Evolutionary conservation across 345 rosid genomes (phyloP).

Genomic region (Cochlearia excelsa): DNA sequence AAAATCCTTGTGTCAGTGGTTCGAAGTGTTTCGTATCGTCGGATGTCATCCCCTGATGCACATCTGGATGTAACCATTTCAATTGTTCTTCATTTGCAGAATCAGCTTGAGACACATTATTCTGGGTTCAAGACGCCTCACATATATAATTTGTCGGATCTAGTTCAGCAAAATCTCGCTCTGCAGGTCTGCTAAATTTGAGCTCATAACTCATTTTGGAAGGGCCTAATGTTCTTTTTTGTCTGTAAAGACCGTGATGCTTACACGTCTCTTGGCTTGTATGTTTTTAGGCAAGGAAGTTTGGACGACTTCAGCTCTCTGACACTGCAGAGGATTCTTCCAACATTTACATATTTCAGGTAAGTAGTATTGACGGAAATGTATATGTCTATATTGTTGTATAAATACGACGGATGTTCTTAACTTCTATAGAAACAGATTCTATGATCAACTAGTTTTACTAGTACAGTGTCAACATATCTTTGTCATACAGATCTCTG

Average conservation of each 20-base stretch:
- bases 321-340: slow-evolving; percentile 62
- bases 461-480: slow-evolving; percentile 19
- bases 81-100: slow-evolving; percentile 43
- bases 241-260: slow-evolving; percentile 13
- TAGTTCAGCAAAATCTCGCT: slow-evolving; percentile 70
- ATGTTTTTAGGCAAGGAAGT: slow-evolving; percentile 52
- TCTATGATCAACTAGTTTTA: slow-evolving; percentile 12
- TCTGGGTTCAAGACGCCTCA: slow-evolving; percentile 91
- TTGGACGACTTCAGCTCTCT: slow-evolving; percentile 64
- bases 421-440: slow-evolving; percentile 1
- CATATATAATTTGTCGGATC: slow-evolving; percentile 87
- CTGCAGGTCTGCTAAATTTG: slow-evolving; percentile 54
- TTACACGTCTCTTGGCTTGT: slow-evolving; percentile 23
- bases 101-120: slow-evolving; percentile 65
- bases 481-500: slow-evolving; percentile 61
- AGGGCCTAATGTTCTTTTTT: slow-evolving; percentile 9
- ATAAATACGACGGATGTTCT: slow-evolving; percentile 2
- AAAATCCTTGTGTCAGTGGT: too few species aligned
- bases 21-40: too few species aligned
- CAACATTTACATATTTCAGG: slow-evolving; percentile 87
- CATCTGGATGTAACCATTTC: slow-evolving; percentile 17
- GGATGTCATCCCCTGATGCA: slow-evolving; percentile 25
- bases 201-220: slow-evolving; percentile 17
- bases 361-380: slow-evolving; percentile 31
- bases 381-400: background rate